A percentile compares a stretch with the other conserved stretches of the same genome.
Evolutionary conservation across 345 rosid genomes (phyloP).

Genomic region (Luvunga scandens): DNA sequence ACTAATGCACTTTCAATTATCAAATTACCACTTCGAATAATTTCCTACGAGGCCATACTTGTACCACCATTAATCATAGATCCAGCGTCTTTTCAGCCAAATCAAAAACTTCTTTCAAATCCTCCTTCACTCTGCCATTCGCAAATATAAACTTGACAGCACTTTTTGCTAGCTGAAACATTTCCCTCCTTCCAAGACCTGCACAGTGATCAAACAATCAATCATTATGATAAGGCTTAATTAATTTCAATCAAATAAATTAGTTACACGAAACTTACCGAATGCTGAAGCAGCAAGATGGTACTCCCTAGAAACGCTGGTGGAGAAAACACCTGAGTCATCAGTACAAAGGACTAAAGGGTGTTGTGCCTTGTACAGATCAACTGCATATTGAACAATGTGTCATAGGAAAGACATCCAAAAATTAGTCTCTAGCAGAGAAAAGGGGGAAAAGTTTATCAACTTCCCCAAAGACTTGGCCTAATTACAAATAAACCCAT

Average conservation of each 20-base stretch:
- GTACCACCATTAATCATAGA: slow-evolving; percentile 24
- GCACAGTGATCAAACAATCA: neutral
- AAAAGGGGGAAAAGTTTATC: neutral
- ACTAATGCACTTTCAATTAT: neutral
- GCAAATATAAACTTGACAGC: slow-evolving; percentile 71
- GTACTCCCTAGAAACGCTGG: slow-evolving; percentile 73
- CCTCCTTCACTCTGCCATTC: slow-evolving; percentile 56
- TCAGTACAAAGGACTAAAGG: slow-evolving; percentile 85
- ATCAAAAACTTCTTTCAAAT: slow-evolving; percentile 41
- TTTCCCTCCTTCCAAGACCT: slow-evolving; percentile 67
- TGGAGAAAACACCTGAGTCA: slow-evolving; percentile 85
- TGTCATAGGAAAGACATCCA: neutral
- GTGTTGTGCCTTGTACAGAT: slow-evolving; percentile 67
- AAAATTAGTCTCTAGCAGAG: neutral
- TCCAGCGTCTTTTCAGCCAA: slow-evolving; percentile 36
- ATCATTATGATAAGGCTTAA: slow-evolving; percentile 13
- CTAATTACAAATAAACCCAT: neutral
- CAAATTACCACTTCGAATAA: neutral
- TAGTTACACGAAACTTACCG: slow-evolving; percentile 38
- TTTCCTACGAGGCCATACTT: neutral
- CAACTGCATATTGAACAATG: slow-evolving; percentile 42
- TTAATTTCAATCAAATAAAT: neutral
- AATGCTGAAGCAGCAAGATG: slow-evolving; percentile 67
- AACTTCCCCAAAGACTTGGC: neutral
- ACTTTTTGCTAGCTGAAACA: slow-evolving; percentile 60